Conservation (phyloP, 495 filamentous ascomycete species). For the Pyronema omphalodes region DNA sequence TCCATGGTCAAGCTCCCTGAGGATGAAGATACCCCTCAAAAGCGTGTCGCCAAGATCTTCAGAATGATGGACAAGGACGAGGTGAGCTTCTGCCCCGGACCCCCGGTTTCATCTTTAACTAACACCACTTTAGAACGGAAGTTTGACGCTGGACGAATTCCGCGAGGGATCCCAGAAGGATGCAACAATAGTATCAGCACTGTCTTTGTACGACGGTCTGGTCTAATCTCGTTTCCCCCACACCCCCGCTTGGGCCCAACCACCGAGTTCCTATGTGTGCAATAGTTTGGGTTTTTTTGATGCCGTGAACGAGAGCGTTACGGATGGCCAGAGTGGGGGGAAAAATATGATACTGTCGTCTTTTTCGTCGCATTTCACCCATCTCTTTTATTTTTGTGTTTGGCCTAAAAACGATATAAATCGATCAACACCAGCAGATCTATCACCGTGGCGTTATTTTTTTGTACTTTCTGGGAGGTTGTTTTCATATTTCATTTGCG, state of each 20-base stretch:
- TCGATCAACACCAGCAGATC: not conserved
- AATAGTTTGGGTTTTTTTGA: not conserved
- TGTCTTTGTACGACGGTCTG: conserved; percentile 89
- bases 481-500: too few species aligned
- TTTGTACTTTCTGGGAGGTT: not conserved
- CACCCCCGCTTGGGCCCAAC: too few species aligned
- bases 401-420: conserved; percentile 1
- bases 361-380: not conserved
- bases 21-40: conserved; percentile 97
- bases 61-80: conserved; percentile 99
- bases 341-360: not conserved
- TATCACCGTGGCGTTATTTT: not conserved
- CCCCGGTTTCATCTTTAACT: not conserved
- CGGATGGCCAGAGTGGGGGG: not conserved
- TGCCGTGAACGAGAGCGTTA: not conserved
- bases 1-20: conserved; percentile 98
- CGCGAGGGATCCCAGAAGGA: conserved; percentile 97
- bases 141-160: conserved; percentile 63
- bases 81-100: conserved; percentile 60
- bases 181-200: conserved; percentile 94
- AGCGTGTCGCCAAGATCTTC: conserved; percentile 95
- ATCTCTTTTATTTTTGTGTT: not conserved
- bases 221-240: conserved; percentile 34
- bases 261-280: not conserved
- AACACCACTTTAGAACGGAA: conserved; percentile 15